Evolutionary conservation across 768 basidiomycete genomes (phyloP).

Genomic region (Gautieria morchelliformis): DNA sequence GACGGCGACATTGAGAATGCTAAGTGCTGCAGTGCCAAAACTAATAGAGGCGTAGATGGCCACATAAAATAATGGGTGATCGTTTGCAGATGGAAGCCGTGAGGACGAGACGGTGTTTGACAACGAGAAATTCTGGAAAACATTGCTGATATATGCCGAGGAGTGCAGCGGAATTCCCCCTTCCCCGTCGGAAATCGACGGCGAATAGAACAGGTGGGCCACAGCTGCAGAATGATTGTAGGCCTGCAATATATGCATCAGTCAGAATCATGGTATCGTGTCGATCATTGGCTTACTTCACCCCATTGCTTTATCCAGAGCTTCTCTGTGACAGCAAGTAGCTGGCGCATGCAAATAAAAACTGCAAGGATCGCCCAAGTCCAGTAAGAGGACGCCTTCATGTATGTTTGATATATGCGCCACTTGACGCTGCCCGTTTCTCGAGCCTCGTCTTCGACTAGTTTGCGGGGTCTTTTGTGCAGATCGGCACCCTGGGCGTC

Average conservation of each 20-base stretch:
- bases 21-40: slow-evolving; percentile 36
- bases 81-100: slow-evolving; percentile 29
- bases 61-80: slow-evolving; percentile 65
- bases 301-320: slow-evolving; percentile 60
- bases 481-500: slow-evolving; percentile 13
- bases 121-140: slow-evolving; percentile 1
- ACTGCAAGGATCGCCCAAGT: slow-evolving; percentile 11
- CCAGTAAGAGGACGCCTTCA: slow-evolving; percentile 46
- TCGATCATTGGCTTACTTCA: slow-evolving; percentile 13
- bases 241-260: background rate
- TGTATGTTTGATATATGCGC: slow-evolving; percentile 51
- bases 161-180: background rate
- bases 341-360: slow-evolving; percentile 20
- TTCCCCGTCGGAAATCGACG: slow-evolving; percentile 1
- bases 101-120: background rate
- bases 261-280: background rate
- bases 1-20: slow-evolving; percentile 36
- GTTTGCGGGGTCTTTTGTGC: slow-evolving; percentile 56
- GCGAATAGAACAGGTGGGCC: background rate
- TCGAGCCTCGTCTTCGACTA: slow-evolving; percentile 75
- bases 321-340: slow-evolving; percentile 50
- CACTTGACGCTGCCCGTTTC: slow-evolving; percentile 79
- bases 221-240: background rate
- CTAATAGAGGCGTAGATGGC: slow-evolving; percentile 58
- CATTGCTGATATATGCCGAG: background rate